phyloP scores from a whole-genome alignment of 164 flowering plant species.

The Saururus chinensis region DNA sequence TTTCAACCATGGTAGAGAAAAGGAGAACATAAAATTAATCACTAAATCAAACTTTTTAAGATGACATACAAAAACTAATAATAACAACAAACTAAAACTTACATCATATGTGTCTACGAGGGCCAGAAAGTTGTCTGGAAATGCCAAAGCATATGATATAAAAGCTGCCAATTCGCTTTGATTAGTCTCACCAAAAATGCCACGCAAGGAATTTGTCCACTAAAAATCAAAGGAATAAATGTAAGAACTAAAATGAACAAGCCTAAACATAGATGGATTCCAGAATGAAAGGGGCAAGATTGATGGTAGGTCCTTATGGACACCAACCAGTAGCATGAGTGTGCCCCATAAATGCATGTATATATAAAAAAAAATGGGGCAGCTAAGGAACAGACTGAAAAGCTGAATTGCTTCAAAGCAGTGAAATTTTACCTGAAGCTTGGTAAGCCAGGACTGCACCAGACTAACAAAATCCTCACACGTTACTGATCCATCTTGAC shows the following conservation, averaged over 20 bases:
- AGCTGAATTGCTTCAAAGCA: not conserved
- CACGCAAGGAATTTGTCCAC: constrained; percentile 50
- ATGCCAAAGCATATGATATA: constrained; percentile 95
- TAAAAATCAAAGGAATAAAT: constrained; percentile 19
- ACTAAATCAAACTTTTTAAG: too few species aligned
- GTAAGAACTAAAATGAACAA: not conserved
- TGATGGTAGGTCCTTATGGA: not conserved
- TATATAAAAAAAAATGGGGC: not conserved
- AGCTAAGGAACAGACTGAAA: not conserved
- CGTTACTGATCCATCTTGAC: constrained; percentile 50
- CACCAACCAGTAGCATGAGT: not conserved
- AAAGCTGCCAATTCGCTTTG: constrained; percentile 98
- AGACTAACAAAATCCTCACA: constrained; percentile 88
- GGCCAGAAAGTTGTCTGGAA: constrained; percentile 74
- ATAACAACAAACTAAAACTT: constrained; percentile 23
- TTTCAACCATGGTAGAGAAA: too few species aligned
- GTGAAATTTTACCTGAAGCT: constrained; percentile 57
- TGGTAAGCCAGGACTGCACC: constrained; percentile 76
- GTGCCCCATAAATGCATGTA: not conserved
- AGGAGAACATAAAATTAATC: too few species aligned
- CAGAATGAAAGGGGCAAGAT: not conserved
- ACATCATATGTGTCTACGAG: constrained; percentile 99
- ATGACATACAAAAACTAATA: too few species aligned
- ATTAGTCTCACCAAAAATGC: constrained; percentile 85
- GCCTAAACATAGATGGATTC: not conserved